Conservation (phyloP, 768 basidiomycete species). For the Naganishia antarctica region DNA sequence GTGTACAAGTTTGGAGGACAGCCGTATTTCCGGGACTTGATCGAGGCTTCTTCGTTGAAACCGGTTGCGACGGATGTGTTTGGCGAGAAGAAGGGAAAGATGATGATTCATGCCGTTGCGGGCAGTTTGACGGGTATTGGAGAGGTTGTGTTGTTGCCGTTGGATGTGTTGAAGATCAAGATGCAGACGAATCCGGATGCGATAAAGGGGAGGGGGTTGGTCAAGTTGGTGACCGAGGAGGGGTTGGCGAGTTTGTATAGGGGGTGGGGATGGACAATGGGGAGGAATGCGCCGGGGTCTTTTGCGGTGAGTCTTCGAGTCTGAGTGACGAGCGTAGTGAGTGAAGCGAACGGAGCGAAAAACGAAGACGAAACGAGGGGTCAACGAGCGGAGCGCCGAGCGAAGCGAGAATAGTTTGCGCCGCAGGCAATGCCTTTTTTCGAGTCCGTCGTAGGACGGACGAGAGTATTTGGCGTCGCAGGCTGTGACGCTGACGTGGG, state of each 20-base stretch:
- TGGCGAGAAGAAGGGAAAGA: slow-evolving; percentile 90
- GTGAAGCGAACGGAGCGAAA: not conserved
- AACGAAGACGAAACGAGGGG: not conserved
- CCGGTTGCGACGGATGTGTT: slow-evolving; percentile 82
- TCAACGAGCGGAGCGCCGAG: too few relatives aligned
- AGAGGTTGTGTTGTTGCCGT: slow-evolving; percentile 93
- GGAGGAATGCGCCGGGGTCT: slow-evolving; percentile 88
- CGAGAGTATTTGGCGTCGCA: too few relatives aligned
- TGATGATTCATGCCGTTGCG: slow-evolving; percentile 90
- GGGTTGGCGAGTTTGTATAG: slow-evolving; percentile 79
- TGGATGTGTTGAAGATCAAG: slow-evolving; percentile 97
- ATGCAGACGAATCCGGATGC: slow-evolving; percentile 95
- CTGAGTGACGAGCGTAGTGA: not conserved
- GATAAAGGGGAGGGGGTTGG: slow-evolving; percentile 84
- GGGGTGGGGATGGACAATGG: slow-evolving; percentile 99
- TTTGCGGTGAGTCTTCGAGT: slow-evolving; percentile 67
- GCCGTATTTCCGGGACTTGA: slow-evolving; percentile 92
- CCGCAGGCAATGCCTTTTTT: too few relatives aligned
- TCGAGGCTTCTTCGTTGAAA: slow-evolving; percentile 53
- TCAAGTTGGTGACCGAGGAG: slow-evolving; percentile 87
- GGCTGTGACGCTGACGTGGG: too few relatives aligned
- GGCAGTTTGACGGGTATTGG: slow-evolving; percentile 77
- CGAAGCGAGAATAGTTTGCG: not conserved
- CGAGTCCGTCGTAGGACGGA: too few relatives aligned
- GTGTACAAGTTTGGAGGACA: slow-evolving; percentile 98